Base-by-base conservation (phyloP, 768 basidiomycete species). In the Multifurca ochricompacta region DNA sequence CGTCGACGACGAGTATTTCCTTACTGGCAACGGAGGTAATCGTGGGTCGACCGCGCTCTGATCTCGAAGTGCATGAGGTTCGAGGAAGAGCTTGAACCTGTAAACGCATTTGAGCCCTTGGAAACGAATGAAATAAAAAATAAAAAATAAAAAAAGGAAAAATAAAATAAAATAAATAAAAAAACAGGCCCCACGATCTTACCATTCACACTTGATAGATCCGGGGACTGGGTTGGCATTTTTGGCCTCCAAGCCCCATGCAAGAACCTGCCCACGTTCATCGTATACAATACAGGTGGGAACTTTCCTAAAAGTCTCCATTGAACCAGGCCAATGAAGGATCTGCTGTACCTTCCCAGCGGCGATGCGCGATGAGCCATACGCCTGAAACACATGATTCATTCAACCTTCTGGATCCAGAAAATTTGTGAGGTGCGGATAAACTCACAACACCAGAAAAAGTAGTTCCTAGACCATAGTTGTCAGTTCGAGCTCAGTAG, bases 161-260 rank as follows among this genome's bases (percentile, higher is more conserved):
- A n/a, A n/a, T n/a, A n/a, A n/a, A n/a, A n/a, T n/a, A n/a, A n/a
- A n/a, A n/a, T n/a, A n/a, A n/a, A n/a, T n/a, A 19, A 40, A 18
- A 30, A 25, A 30, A 19, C 7, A n/a, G 25, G 3, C 19, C 42
- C 18, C 11, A 59, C 34, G 16, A 69, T 11, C 67, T 39, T 59
- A 76, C 80, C 79, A 78, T 69, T 80, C 80, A 50, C 76, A 82
- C 54, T 74, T 76, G 46, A 71, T 71, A 10, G 79, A 81, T 6
- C 88, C 87, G 3, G 77, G 73, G 70, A 83, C 77, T 3, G 46
- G 79, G 19, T 79, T 77, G 2, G 85, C 78, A 62, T 86, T 88
- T 73, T 91, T 91, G 3, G 91, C 91, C 70, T 91, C 87, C 46
- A 91, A 69, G 1, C 91, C 90, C 90, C 91, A 93, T 5, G 87